These are phyloP conservation scores for Globisporangium recalcitrans DNA, from an alignment of 352 stramenopile species.

Conservation along the genomic window DNA sequence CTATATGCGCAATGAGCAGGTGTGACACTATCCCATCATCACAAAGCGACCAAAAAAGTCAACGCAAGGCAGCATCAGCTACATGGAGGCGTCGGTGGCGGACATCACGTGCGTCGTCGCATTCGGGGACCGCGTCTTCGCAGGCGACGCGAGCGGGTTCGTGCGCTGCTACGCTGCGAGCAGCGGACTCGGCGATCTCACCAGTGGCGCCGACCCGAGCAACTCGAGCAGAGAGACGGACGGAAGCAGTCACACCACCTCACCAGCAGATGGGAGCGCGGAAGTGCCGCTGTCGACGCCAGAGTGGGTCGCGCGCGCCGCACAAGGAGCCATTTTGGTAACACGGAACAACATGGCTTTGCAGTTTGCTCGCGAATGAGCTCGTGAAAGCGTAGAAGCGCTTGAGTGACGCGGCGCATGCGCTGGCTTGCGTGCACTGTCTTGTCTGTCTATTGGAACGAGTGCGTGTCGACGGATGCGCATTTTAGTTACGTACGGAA, in stretches of 20 bases:
- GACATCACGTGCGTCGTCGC: conserved; percentile 15
- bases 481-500: neutral
- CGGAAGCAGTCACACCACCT: neutral
- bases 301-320: neutral
- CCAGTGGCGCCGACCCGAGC: neutral
- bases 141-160: conserved; percentile 15
- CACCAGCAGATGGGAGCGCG: neutral
- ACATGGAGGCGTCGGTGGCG: neutral
- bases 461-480: neutral
- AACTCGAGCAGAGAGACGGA: conserved; percentile 5
- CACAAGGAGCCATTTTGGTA: conserved; percentile 14
- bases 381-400: neutral
- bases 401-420: neutral
- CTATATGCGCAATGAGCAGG: too few relatives aligned
- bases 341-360: neutral
- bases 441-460: neutral
- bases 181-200: neutral
- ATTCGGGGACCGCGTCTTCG: conserved; percentile 8
- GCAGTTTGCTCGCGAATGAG: neutral
- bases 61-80: neutral
- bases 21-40: too few relatives aligned
- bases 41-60: conserved; percentile 2
- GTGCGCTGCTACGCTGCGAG: conserved; percentile 14
- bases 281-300: conserved; percentile 3
- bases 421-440: neutral